Percentiles rank a stretch among this genome's conserved stretches.
Evolutionary conservation across 805 yeast genomes (phyloP).

Genomic region (Kregervanrija delftensis): DNA sequence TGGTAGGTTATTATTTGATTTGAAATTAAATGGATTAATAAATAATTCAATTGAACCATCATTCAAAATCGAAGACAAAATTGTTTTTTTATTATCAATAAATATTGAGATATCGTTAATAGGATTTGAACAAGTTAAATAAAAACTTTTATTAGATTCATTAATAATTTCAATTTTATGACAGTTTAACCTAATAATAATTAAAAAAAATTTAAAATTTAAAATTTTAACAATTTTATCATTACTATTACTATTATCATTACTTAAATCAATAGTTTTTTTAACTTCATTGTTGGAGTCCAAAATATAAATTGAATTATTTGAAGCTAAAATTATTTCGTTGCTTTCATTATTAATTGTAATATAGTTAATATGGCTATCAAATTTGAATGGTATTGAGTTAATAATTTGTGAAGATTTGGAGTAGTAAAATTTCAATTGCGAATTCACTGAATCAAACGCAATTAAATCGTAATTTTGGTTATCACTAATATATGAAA

Average conservation of each 20-base stretch:
- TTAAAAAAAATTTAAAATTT: conserved; percentile 1
- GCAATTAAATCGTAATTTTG: conserved; percentile 23
- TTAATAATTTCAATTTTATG: too few species aligned
- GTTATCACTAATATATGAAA: conserved; percentile 16
- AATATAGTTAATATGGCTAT: conserved; percentile 7
- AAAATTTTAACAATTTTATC: conserved; percentile 14
- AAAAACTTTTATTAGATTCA: too few species aligned
- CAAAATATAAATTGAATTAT: conserved; percentile 4
- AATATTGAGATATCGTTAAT: conserved; percentile 2
- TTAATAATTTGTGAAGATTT: conserved; percentile 16
- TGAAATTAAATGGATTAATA: conserved; percentile 12
- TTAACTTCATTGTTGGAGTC: conserved; percentile 3
- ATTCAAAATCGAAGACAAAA: conserved; percentile 10
- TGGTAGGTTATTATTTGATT: conserved; percentile 1
- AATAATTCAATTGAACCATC: conserved; percentile 22
- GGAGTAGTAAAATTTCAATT: conserved; percentile 20
- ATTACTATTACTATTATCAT: conserved; percentile 22
- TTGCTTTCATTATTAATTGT: background rate
- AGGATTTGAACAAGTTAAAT: too few species aligned
- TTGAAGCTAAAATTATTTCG: conserved; percentile 7
- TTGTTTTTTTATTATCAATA: background rate
- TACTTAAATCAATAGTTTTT: conserved; percentile 19
- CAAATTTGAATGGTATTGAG: conserved; percentile 13
- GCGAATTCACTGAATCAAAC: conserved; percentile 21
- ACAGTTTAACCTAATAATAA: background rate